Percentiles rank a stretch among this genome's conserved stretches.
Conservation (phyloP, 2,329 filamentous ascomycete genomes). For the Madurella mycetomatis region DNA sequence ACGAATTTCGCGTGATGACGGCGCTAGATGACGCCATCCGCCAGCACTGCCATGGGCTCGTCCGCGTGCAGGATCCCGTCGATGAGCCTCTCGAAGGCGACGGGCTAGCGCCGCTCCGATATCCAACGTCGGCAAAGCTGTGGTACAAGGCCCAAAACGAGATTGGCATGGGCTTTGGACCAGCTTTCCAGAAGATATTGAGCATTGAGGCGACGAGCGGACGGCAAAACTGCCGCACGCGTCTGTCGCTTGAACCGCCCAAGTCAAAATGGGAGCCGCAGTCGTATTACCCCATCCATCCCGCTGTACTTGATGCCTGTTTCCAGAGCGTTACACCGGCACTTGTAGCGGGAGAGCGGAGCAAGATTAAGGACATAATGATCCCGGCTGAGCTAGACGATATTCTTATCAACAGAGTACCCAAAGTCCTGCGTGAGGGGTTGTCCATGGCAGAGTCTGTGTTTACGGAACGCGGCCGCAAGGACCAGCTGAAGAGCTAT, state of each 20-base stretch:
- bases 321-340: constrained; percentile 19
- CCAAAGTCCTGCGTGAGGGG: not conserved
- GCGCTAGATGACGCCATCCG: not conserved
- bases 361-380: constrained; percentile 11
- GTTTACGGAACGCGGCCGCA: constrained; percentile 13
- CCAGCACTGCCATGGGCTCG: constrained; percentile 23
- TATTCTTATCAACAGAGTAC: constrained; percentile 13
- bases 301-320: constrained; percentile 24
- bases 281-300: constrained; percentile 27
- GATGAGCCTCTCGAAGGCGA: not conserved
- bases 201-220: constrained; percentile 20
- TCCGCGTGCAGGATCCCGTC: constrained; percentile 20
- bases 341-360: constrained; percentile 14
- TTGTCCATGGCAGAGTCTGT: constrained; percentile 12
- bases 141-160: constrained; percentile 32
- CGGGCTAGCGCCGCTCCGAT: not conserved
- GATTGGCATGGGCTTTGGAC: constrained; percentile 30
- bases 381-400: constrained; percentile 11
- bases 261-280: constrained; percentile 18
- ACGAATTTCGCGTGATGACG: constrained; percentile 25
- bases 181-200: constrained; percentile 21
- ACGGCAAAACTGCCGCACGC: constrained; percentile 8
- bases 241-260: constrained; percentile 21
- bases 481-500: constrained; percentile 20
- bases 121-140: not conserved